A percentile compares a stretch with the other conserved stretches of the same genome.
Conservation (phyloP, 805 yeast species). For the Candida pseudofarinosa region DNA sequence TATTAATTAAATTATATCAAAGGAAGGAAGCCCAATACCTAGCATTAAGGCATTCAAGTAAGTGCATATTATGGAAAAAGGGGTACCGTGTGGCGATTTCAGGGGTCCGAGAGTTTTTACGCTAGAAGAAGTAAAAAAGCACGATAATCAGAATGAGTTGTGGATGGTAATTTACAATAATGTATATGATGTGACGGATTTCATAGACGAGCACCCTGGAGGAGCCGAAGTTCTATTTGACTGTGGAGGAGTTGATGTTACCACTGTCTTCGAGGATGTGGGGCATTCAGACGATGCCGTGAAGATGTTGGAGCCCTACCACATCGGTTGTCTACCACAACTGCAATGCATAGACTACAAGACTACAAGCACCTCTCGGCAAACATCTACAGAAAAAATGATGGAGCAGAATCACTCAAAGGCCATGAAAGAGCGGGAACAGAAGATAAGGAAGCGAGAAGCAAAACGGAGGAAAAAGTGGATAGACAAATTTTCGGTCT, state of each 20-base stretch:
- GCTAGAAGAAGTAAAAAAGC: conserved; percentile 57
- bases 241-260: conserved; percentile 76
- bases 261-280: conserved; percentile 58
- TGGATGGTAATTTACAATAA: conserved; percentile 84
- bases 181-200: conserved; percentile 71
- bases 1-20: too few relatives aligned
- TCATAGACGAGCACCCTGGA: conserved; percentile 77
- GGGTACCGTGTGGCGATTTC: too few relatives aligned
- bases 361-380: neutral
- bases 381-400: neutral
- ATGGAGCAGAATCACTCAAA: neutral
- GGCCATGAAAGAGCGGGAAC: neutral
- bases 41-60: too few relatives aligned
- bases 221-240: conserved; percentile 68
- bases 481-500: conserved; percentile 10
- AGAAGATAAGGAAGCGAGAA: neutral
- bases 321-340: conserved; percentile 22
- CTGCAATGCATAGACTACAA: conserved; percentile 14
- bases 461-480: conserved; percentile 6
- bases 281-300: conserved; percentile 35
- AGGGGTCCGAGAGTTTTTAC: conserved; percentile 5
- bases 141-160: conserved; percentile 68
- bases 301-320: conserved; percentile 26
- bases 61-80: too few relatives aligned
- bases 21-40: too few relatives aligned